Evolutionary conservation across 495 filamentous ascomycete genomes (phyloP).

Genomic region (Hypoxylon rickii): DNA sequence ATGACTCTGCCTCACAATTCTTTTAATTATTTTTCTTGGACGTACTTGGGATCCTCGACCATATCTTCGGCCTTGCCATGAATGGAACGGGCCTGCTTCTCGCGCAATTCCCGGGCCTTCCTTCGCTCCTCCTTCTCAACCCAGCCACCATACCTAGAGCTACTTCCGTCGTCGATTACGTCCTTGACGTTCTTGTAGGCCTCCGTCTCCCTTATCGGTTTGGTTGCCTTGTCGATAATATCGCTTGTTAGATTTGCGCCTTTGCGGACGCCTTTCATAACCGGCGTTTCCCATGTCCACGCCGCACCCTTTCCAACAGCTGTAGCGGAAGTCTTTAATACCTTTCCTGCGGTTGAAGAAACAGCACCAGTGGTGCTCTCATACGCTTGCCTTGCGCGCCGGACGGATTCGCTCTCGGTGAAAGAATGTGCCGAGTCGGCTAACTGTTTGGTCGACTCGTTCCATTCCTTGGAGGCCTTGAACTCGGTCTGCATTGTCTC

Average conservation of each 20-base stretch:
- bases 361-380: constrained; percentile 77
- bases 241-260: constrained; percentile 83
- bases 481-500: constrained; percentile 92
- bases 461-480: constrained; percentile 98
- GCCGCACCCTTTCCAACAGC: constrained; percentile 86
- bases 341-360: constrained; percentile 71
- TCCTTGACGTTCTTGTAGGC: constrained; percentile 93
- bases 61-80: constrained; percentile 58
- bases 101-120: constrained; percentile 72
- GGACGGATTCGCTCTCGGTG: constrained; percentile 91
- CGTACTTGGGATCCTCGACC: constrained; percentile 84
- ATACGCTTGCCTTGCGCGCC: constrained; percentile 83
- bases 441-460: constrained; percentile 94
- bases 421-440: constrained; percentile 87
- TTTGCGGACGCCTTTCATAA: constrained; percentile 89
- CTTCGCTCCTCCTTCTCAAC: constrained; percentile 91
- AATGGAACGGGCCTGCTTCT: constrained; percentile 54
- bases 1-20: too few relatives aligned
- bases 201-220: constrained; percentile 90
- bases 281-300: constrained; percentile 96
- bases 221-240: constrained; percentile 87
- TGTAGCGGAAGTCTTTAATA: constrained; percentile 80
- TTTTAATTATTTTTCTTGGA: too few relatives aligned
- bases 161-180: constrained; percentile 95
- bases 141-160: constrained; percentile 94